Percentiles rank a stretch among this genome's conserved stretches.
Conservation (phyloP, 2,329 filamentous ascomycete genomes). For the Paraphaeosphaeria sporulosa region DNA sequence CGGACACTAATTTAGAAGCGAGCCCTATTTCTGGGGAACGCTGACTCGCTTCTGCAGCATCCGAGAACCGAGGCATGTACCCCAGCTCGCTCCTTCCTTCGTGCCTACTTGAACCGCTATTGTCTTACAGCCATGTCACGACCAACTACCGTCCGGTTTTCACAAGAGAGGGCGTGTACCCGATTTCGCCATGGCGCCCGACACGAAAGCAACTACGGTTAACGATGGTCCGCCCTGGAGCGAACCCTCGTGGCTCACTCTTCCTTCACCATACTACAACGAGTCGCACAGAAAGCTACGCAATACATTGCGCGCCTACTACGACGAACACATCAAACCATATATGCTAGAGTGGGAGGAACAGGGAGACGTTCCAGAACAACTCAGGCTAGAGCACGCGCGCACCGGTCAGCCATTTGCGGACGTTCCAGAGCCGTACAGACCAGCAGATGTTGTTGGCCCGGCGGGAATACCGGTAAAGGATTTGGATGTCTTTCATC, state of each 20-base stretch:
- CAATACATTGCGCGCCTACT: slow-evolving; percentile 63
- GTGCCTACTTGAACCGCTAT: not conserved
- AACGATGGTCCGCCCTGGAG: slow-evolving; percentile 52
- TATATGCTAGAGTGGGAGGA: slow-evolving; percentile 70
- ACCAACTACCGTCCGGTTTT: not conserved
- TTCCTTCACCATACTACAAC: slow-evolving; percentile 69
- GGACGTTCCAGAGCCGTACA: slow-evolving; percentile 54
- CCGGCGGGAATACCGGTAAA: slow-evolving; percentile 48
- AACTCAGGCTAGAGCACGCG: slow-evolving; percentile 51
- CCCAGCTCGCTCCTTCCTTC: not conserved
- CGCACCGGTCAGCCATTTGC: slow-evolving; percentile 53
- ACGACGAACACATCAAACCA: slow-evolving; percentile 66
- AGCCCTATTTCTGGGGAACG: not conserved
- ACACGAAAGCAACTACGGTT: slow-evolving; percentile 41
- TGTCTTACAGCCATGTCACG: not conserved
- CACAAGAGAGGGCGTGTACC: not conserved
- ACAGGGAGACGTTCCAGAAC: slow-evolving; percentile 56
- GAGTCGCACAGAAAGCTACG: slow-evolving; percentile 67
- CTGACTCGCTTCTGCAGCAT: not conserved
- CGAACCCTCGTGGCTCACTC: slow-evolving; percentile 57
- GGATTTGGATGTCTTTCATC: slow-evolving; percentile 49
- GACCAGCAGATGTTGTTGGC: slow-evolving; percentile 49
- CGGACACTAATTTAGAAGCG: not conserved
- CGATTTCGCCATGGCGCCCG: slow-evolving; percentile 22
- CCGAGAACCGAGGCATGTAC: slow-evolving; percentile 1